Base-by-base conservation (phyloP, 1,284 basidiomycete species). In the Rhodofomes roseus region DNA sequence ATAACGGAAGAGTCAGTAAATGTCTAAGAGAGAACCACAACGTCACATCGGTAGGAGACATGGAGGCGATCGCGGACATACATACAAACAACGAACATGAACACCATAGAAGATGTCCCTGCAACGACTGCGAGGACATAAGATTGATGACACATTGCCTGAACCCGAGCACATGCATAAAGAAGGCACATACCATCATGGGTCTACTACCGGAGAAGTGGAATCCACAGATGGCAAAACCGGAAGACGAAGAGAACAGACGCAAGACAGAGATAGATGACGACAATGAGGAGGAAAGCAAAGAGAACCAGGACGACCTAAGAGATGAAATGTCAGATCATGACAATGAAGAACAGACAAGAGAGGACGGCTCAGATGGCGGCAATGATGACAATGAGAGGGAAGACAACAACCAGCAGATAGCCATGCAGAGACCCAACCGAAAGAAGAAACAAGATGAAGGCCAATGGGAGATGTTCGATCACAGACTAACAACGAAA, bases 221-320 rank as follows among this genome's bases (percentile, higher is more conserved):
- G 61, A 59, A 64, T 50, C 61, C 61, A 0, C 16, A 11, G 11
- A 4, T 4, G 4, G 5, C 31, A 34, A 34, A 34, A 11, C 31
- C 31, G 5, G 31, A 34, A 34, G 31, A 34, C 31, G 11, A 4
- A 5, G 31, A 34, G 31, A n/a, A n/a, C n/a, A 34, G 4, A 11
- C 31, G 11, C 5, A 34, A 34, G 5, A 11, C 31, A 34, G 31
- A 34, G 31, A 5, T 11, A 34, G 31, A 4, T 5, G 31, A 34
- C 31, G 31, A 34, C 4, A 34, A 34, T 34, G 31, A 54, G 9
- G 41, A 27, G 8, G 51, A 56, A 2, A 55, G 55, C 1, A 57
- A 59, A 16, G 48, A 48, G 8, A 58, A 60, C 39, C 59, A 55
- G n/a, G n/a, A n/a, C n/a, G n/a, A n/a, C n/a, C n/a, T n/a, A n/a